Percentiles rank a stretch among this genome's conserved stretches.
phyloP scores from a whole-genome alignment of 495 filamentous ascomycete species.

The Oidiodendron maius region DNA sequence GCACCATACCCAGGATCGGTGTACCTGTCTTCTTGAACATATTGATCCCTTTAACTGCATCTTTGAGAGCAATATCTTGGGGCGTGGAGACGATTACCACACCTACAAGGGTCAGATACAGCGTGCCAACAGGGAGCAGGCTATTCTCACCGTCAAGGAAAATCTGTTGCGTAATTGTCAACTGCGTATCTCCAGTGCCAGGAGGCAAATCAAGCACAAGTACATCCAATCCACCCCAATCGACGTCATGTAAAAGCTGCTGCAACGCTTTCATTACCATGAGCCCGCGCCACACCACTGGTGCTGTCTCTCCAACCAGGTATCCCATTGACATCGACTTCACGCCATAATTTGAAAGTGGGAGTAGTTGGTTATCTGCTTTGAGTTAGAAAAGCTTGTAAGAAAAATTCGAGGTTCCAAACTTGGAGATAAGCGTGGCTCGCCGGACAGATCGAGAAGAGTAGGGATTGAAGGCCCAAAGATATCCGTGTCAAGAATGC shows the following conservation, averaged over 20 bases:
- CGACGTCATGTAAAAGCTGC: slow-evolving; percentile 88
- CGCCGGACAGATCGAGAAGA: slow-evolving; percentile 69
- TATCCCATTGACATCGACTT: slow-evolving; percentile 99
- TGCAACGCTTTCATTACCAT: slow-evolving; percentile 98
- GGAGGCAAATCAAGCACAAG: slow-evolving; percentile 89
- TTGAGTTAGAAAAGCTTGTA: slow-evolving; percentile 13
- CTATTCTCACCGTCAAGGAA: slow-evolving; percentile 59
- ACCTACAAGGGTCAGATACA: slow-evolving; percentile 31
- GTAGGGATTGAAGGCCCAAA: slow-evolving; percentile 95
- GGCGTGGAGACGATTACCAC: slow-evolving; percentile 91
- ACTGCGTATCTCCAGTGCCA: slow-evolving; percentile 89
- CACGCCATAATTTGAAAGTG: slow-evolving; percentile 90
- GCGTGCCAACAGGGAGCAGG: not conserved
- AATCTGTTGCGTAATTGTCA: slow-evolving; percentile 89
- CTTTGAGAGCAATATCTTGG: slow-evolving; percentile 82
- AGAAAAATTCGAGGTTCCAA: slow-evolving; percentile 13
- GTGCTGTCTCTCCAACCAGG: slow-evolving; percentile 66
- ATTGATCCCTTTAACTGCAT: slow-evolving; percentile 82
- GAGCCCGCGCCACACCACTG: slow-evolving; percentile 92
- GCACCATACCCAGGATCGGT: slow-evolving; percentile 79
- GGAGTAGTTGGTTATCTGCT: slow-evolving; percentile 73
- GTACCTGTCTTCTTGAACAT: slow-evolving; percentile 84
- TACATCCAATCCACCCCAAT: slow-evolving; percentile 79
- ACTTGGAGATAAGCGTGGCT: slow-evolving; percentile 65
- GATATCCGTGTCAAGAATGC: slow-evolving; percentile 92